These are phyloP conservation scores for Crithidia acanthocephali DNA, from an alignment of 208 protist species.

Conservation along the genomic window DNA sequence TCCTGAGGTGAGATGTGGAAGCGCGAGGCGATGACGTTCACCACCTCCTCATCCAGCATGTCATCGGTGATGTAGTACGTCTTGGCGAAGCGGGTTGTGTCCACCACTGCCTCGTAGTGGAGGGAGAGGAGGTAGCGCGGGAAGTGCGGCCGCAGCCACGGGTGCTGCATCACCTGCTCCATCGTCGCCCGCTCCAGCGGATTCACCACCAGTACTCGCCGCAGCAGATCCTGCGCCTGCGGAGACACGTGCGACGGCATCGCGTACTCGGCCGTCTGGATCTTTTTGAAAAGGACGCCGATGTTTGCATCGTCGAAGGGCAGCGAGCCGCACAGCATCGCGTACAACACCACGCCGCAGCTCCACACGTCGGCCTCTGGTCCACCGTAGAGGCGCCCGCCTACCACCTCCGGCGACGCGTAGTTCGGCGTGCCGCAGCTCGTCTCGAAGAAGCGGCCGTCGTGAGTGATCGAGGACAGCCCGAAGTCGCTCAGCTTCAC, in stretches of 20 bases:
- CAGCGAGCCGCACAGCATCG: constrained; percentile 79
- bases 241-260: constrained; percentile 56
- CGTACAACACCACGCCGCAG: constrained; percentile 88
- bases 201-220: constrained; percentile 74
- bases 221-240: constrained; percentile 60
- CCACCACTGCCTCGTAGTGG: constrained; percentile 71
- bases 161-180: constrained; percentile 90
- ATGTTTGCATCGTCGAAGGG: constrained; percentile 86
- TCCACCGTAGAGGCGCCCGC: constrained; percentile 71
- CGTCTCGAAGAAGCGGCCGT: constrained; percentile 85
- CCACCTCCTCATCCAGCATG: constrained; percentile 62
- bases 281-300: constrained; percentile 72
- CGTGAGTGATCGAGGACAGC: constrained; percentile 77
- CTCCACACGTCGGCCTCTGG: constrained; percentile 89
- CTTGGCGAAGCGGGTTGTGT: constrained; percentile 63
- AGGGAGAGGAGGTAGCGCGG: constrained; percentile 68
- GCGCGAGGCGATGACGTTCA: constrained; percentile 57
- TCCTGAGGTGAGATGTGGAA: constrained; percentile 57
- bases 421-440: constrained; percentile 91
- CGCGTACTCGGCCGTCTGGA: constrained; percentile 67
- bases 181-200: constrained; percentile 88
- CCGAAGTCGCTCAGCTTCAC: constrained; percentile 91
- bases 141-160: constrained; percentile 69
- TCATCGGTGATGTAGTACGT: constrained; percentile 36
- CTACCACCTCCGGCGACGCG: constrained; percentile 85